Percentiles rank a stretch among this genome's conserved stretches.
Evolutionary conservation across 148 eudicot genomes (phyloP).

Genomic region (Arbutus unedo): DNA sequence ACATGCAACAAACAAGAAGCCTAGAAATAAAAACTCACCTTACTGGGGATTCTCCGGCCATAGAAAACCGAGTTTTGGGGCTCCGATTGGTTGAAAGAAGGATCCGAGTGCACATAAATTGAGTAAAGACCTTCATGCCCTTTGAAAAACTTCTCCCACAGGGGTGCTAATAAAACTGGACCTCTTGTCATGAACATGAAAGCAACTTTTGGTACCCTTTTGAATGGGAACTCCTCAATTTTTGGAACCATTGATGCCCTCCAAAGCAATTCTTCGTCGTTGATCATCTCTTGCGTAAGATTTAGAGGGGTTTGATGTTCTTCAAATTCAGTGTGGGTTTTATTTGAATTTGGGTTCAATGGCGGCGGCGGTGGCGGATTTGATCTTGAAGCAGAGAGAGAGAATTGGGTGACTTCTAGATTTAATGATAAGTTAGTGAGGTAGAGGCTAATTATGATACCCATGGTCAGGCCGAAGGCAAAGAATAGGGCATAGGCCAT

Average conservation of each 20-base stretch:
- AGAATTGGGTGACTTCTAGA: conserved; percentile 27
- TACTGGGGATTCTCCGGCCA: conserved; percentile 62
- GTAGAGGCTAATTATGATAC: conserved; percentile 22
- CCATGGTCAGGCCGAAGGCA: conserved; percentile 7
- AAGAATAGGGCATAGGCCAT: neutral
- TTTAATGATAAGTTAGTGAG: conserved; percentile 25
- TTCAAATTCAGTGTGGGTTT: neutral
- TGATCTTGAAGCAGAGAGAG: conserved; percentile 15
- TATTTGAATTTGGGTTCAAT: neutral
- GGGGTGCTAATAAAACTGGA: conserved; percentile 45
- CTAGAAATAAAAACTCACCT: conserved; percentile 42
- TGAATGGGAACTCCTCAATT: conserved; percentile 35
- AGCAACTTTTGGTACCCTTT: conserved; percentile 54
- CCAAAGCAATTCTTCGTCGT: conserved; percentile 57
- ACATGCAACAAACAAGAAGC: rapidly evolving
- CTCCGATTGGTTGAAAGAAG: conserved; percentile 28
- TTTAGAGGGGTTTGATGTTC: neutral
- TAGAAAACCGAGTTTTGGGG: conserved; percentile 43
- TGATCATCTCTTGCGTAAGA: conserved; percentile 31
- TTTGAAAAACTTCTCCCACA: conserved; percentile 77
- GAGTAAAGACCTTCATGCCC: conserved; percentile 58
- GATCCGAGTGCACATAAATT: conserved; percentile 60
- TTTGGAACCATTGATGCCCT: conserved; percentile 60
- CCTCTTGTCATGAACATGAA: conserved; percentile 71
- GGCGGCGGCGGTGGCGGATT: neutral